Evolutionary conservation across 2,329 filamentous ascomycete genomes (phyloP), one percentile per base, ranked within the genome.

Genomic region (Fusarium hainanense): DNA sequence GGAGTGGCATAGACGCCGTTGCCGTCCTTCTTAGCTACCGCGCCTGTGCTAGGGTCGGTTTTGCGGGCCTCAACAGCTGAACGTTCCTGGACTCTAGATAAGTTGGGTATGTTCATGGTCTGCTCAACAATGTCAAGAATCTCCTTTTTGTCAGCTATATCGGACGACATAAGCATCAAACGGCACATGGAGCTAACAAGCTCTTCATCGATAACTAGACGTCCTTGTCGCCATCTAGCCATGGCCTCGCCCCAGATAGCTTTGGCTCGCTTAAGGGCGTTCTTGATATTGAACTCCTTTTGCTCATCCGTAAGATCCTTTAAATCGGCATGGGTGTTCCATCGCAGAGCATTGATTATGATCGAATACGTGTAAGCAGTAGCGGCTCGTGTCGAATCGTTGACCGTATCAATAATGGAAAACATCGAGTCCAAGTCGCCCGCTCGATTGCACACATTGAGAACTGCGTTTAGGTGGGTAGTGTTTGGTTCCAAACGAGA

Each of bases 401-500:
- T 91, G 60, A 95, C 85, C 32, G 90, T 89, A n/a, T 88, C 86
- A 44, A 90, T 88, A 68, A 98, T 86, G 57, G 87, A 86, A 85
- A 96, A 97, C 71, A 98, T 82, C 18, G 90, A 88, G 71, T 97
- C 93, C 78, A 97, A 85, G 76, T 98, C 91, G 14, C 85, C 79
- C 6, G 92, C 90, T 60, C 88, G 86, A 49, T 90, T 87, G 77
- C 94, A 98, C 11, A 96, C 92, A 62, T 90, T 89, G 46, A 99
- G 83, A n/a, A 94, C 88, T 12, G 94, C 93, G 77, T 99, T 99
- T 68, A 93, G 89, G 76, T 98, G 96, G 59, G 93, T 92, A 37
- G 90, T 91, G 71, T 90, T 92, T 18, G 92, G 91, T 69, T 89
- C 85, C 52, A 97, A 83, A 10, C 85, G 83, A 2, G 87, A 89